Conservation (phyloP, 495 filamentous ascomycete genomes). For the Lepraria neglecta region DNA sequence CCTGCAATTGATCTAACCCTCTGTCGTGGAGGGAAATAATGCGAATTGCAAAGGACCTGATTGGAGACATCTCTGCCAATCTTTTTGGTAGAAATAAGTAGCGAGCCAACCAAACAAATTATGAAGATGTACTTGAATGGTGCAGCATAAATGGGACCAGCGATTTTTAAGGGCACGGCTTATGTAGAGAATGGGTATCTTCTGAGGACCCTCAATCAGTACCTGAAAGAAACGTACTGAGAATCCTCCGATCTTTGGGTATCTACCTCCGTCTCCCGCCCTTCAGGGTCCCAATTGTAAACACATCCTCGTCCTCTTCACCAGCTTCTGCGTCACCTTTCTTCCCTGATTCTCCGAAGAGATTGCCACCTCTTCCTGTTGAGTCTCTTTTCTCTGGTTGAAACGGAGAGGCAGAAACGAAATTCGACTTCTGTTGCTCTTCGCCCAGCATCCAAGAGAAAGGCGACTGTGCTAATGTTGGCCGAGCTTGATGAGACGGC, state of each 20-base stretch:
- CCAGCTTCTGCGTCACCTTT: slow-evolving; percentile 30
- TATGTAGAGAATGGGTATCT: background rate
- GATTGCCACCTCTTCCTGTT: slow-evolving; percentile 33
- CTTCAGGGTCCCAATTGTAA: slow-evolving; percentile 34
- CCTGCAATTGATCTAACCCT: no score
- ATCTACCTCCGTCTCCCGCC: slow-evolving; percentile 6
- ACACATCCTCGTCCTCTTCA: slow-evolving; percentile 37
- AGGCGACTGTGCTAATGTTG: slow-evolving; percentile 70
- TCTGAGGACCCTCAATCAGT: background rate
- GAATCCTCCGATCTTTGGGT: background rate
- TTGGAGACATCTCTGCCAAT: background rate
- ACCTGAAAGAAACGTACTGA: background rate
- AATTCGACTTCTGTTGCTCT: slow-evolving; percentile 43
- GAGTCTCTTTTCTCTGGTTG: slow-evolving; percentile 41
- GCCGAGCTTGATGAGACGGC: slow-evolving; percentile 37
- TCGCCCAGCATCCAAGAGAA: slow-evolving; percentile 95
- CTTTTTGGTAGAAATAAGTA: background rate
- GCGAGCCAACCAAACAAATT: background rate
- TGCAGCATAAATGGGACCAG: background rate
- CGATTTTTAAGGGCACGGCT: background rate
- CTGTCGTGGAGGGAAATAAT: background rate
- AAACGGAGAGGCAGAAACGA: slow-evolving; percentile 45
- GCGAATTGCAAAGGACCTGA: background rate
- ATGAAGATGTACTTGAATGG: background rate
- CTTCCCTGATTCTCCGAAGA: slow-evolving; percentile 35